Base-by-base conservation (phyloP, 139 green algal species). In the Limnomonas spitsbergensis region DNA sequence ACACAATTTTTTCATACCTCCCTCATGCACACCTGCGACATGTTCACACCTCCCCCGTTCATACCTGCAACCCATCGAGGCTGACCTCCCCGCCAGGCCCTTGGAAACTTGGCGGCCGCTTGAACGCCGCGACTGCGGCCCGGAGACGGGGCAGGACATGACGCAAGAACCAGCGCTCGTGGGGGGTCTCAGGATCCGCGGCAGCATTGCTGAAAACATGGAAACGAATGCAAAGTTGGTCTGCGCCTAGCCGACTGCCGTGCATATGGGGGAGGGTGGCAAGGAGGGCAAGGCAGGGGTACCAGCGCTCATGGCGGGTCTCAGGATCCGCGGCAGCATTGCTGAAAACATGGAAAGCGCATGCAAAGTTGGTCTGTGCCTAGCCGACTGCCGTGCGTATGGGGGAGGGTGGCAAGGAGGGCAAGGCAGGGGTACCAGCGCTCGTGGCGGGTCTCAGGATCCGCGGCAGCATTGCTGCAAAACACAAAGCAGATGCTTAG, bases 301-400 rank as follows among this genome's bases (percentile, higher is more conserved):
- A 93, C 2, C 27, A 32, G 0, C 36, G 27, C 38, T 93, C 85
- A 2, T 82, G 83, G 4, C 82, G 81, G 2, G 79, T 79, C 3
- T 83, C 67, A 4, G 72, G 53, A 27, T 66, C 31, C 42, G 34
- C 69, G 0, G 53, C 77, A 0, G 80, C 72, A 3, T 61, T 78
- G 37, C 69, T 69, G 0, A 75, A 47, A 4, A 93, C 39, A 36
- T 61, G 47, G 20, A 61, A 61, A 61, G n/a, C 14, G 47, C 47
- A 61, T 61, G 14, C 14, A 14, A 14, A 20, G 47, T 61, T 14
- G 14, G 20, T 61, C 14, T 20, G 47, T 61, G 20, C 47, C 14
- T n/a, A n/a, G n/a, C n/a, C n/a, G n/a, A n/a, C n/a, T n/a, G n/a
- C n/a, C n/a, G n/a, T n/a, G n/a, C n/a, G n/a, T n/a, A n/a, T n/a